phyloP scores from a whole-genome alignment of 2,329 filamentous ascomycete genomes.

The Byssoonygena ceratinophila region DNA sequence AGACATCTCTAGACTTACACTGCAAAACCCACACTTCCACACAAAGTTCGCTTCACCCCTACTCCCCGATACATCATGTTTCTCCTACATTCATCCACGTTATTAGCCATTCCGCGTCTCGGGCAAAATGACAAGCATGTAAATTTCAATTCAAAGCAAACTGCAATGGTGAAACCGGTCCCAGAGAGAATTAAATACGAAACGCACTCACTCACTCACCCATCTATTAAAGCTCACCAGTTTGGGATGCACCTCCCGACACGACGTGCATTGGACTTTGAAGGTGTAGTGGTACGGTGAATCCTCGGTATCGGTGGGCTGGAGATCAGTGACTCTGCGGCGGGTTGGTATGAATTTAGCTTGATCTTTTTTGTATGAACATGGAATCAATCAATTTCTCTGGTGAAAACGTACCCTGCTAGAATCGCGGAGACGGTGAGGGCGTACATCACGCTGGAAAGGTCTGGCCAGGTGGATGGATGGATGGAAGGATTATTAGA shows the following conservation, averaged over 20 bases:
- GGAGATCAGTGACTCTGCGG: constrained; percentile 74
- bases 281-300: constrained; percentile 94
- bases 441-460: constrained; percentile 3
- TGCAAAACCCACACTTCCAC: constrained; percentile 99
- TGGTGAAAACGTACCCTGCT: constrained; percentile 6
- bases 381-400: too few species aligned
- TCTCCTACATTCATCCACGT: constrained; percentile 52
- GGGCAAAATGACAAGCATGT: too few species aligned
- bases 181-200: not conserved
- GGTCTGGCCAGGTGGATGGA: not conserved
- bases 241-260: constrained; percentile 80
- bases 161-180: not conserved
- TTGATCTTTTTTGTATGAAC: not conserved
- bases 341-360: not conserved
- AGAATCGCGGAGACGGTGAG: constrained; percentile 5
- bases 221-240: constrained; percentile 78
- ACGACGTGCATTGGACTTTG: constrained; percentile 97
- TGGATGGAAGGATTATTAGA: too few species aligned
- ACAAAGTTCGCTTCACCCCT: constrained; percentile 97
- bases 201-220: constrained; percentile 41
- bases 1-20: constrained; percentile 53
- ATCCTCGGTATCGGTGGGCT: constrained; percentile 69
- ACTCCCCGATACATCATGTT: constrained; percentile 82
- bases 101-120: too few species aligned
- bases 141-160: too few species aligned